phyloP scores from a whole-genome alignment of 164 flowering plant genomes.

The Tetrastigma voinierianum region DNA sequence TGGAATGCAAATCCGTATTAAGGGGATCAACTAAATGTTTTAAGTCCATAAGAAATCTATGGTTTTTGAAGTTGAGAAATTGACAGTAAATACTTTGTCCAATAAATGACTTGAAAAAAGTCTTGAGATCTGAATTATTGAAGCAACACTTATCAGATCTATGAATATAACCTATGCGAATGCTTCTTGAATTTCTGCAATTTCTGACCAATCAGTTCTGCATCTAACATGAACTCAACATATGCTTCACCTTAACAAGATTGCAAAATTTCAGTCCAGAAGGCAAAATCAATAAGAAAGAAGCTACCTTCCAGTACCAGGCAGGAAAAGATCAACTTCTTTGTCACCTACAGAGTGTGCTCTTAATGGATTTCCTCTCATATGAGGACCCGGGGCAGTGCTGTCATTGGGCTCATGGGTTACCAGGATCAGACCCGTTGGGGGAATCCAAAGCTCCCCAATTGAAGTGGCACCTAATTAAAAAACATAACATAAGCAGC shows the following conservation, averaged over 20 bases:
- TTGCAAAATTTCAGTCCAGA: background rate
- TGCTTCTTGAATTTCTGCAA: too few relatives aligned
- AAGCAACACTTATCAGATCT: too few relatives aligned
- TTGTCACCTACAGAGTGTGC: slow-evolving; percentile 66
- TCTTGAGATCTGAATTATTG: too few relatives aligned
- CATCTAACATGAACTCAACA: too few relatives aligned
- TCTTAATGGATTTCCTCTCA: slow-evolving; percentile 71
- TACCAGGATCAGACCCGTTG: slow-evolving; percentile 68
- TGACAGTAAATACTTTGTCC: too few relatives aligned
- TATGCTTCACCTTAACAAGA: background rate
- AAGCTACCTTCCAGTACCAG: slow-evolving; percentile 86
- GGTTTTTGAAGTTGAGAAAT: too few relatives aligned
- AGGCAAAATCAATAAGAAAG: too few relatives aligned
- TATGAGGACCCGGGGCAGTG: slow-evolving; percentile 77
- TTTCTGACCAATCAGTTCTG: too few relatives aligned
- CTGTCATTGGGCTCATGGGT: slow-evolving; percentile 80
- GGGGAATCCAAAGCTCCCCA: slow-evolving; percentile 45
- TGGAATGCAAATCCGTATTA: background rate
- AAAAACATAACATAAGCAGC: slow-evolving; percentile 13
- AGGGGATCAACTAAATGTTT: background rate
- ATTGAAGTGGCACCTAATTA: slow-evolving; percentile 33
- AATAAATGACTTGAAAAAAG: background rate
- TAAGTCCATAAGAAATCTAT: too few relatives aligned
- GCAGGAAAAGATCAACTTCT: slow-evolving; percentile 88
- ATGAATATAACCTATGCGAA: too few relatives aligned